These are phyloP conservation scores for Prosopis cineraria DNA, from an alignment of 306 rosid species.

Conservation along the genomic window DNA sequence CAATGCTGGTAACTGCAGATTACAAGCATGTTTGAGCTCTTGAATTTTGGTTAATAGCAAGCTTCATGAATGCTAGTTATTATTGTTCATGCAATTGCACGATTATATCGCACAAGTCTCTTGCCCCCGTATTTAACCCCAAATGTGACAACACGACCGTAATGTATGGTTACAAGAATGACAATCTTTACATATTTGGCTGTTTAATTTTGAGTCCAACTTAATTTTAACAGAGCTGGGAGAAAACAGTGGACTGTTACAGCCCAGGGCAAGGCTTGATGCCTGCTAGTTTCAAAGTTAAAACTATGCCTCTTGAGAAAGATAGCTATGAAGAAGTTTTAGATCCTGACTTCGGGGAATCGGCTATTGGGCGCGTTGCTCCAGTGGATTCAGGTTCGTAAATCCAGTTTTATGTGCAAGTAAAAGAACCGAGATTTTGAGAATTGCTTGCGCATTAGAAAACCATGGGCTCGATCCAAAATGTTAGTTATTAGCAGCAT, in stretches of 20 bases:
- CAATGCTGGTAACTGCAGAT: slow-evolving; percentile 20
- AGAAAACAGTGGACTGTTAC: slow-evolving; percentile 90
- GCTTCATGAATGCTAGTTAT: not conserved
- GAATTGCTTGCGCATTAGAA: not conserved
- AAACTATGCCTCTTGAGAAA: slow-evolving; percentile 67
- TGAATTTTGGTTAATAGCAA: not conserved
- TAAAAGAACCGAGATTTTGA: slow-evolving; percentile 2
- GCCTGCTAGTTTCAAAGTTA: slow-evolving; percentile 97
- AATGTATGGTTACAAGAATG: not conserved
- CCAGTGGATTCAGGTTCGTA: slow-evolving; percentile 94
- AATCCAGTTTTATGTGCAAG: slow-evolving; percentile 14
- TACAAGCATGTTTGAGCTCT: not conserved
- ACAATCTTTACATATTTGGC: not conserved
- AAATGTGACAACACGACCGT: not conserved
- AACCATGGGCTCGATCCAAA: not conserved
- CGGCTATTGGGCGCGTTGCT: slow-evolving; percentile 99
- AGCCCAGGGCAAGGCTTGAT: slow-evolving; percentile 96
- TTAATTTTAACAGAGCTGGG: slow-evolving; percentile 72
- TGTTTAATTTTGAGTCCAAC: not conserved
- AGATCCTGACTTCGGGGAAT: slow-evolving; percentile 96
- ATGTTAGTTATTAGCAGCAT: slow-evolving; percentile 13
- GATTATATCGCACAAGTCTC: not conserved
- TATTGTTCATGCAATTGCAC: not conserved
- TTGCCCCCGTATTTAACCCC: not conserved
- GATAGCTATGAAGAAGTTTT: slow-evolving; percentile 71